Conservation (phyloP, 2,329 filamentous ascomycete species). For the Didymella pomorum region DNA sequence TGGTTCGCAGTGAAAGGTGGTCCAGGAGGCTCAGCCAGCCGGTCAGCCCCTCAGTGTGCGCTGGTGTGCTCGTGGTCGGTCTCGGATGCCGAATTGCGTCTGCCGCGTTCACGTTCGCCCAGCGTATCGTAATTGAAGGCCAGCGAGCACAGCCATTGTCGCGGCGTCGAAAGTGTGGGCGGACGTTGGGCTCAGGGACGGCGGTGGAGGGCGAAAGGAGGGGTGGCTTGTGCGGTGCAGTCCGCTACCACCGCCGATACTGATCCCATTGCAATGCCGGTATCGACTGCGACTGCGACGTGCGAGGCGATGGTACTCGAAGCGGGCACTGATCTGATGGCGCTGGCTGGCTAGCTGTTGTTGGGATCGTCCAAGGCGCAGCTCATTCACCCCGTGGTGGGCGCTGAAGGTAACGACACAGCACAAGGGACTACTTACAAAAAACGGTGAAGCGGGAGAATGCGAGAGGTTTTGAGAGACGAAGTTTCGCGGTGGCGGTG, state of each 20-base stretch:
- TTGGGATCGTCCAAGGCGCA: slow-evolving; percentile 37
- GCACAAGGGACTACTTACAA: slow-evolving; percentile 44
- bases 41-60: slow-evolving; percentile 32
- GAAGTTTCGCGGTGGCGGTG: slow-evolving; percentile 25
- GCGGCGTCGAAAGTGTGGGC: slow-evolving; percentile 29
- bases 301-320: slow-evolving; percentile 22
- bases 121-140: background rate
- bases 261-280: slow-evolving; percentile 22
- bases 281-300: slow-evolving; percentile 18
- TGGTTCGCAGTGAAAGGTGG: slow-evolving; percentile 19
- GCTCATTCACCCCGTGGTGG: slow-evolving; percentile 36
- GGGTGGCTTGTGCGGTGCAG: slow-evolving; percentile 36
- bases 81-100: background rate
- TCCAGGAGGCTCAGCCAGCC: slow-evolving; percentile 26
- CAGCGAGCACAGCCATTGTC: background rate
- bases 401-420: slow-evolving; percentile 38
- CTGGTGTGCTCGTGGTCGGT: slow-evolving; percentile 11
- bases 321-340: slow-evolving; percentile 29
- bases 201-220: slow-evolving; percentile 40
- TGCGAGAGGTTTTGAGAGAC: slow-evolving; percentile 22
- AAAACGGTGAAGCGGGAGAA: slow-evolving; percentile 26
- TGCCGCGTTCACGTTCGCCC: background rate
- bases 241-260: slow-evolving; percentile 27
- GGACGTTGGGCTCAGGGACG: slow-evolving; percentile 25
- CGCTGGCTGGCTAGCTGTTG: slow-evolving; percentile 22